Percentiles rank a stretch among this genome's conserved stretches.
phyloP scores from a whole-genome alignment of 2,329 filamentous ascomycete species.

The Graphilbum sp. region DNA sequence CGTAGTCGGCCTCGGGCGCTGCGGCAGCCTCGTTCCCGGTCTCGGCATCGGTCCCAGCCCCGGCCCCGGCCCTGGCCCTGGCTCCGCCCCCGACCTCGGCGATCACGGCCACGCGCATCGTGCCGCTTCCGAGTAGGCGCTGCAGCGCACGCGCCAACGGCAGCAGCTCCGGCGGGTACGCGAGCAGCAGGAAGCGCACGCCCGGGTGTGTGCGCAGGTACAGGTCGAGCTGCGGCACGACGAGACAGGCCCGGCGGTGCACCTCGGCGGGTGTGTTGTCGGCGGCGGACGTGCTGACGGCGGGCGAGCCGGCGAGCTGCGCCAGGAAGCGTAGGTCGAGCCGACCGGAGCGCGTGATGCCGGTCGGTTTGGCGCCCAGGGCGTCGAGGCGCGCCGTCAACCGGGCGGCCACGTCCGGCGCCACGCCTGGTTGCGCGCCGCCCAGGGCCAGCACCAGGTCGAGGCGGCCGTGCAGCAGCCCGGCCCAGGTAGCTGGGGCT shows the following conservation, averaged over 20 bases:
- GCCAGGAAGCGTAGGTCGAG: constrained; percentile 46
- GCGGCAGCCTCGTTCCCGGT: too few relatives aligned
- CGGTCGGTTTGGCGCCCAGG: constrained; percentile 31
- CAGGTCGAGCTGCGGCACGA: constrained; percentile 43
- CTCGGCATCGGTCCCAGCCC: too few relatives aligned
- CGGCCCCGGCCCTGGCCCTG: too few relatives aligned
- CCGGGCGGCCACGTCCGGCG: constrained; percentile 28
- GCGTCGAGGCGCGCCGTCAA: constrained; percentile 37
- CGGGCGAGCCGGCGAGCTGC: too few relatives aligned
- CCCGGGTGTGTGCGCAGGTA: constrained; percentile 36
- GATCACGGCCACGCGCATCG: constrained; percentile 43
- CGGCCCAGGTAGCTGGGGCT: constrained; percentile 36
- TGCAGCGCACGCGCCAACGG: constrained; percentile 40
- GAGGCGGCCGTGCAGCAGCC: constrained; percentile 29
- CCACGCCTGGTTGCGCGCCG: constrained; percentile 36
- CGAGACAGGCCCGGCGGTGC: constrained; percentile 20
- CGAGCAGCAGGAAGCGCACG: constrained; percentile 39
- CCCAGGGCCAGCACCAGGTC: constrained; percentile 46
- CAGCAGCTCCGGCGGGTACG: constrained; percentile 41
- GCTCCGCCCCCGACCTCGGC: background rate
- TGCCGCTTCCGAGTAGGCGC: constrained; percentile 35
- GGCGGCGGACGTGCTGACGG: too few relatives aligned
- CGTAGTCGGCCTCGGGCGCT: constrained; percentile 34
- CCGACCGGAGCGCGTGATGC: constrained; percentile 33
- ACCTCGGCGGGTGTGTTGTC: too few relatives aligned